Conservation (phyloP, 805 yeast genomes). For the Starmera dryadoides region DNA sequence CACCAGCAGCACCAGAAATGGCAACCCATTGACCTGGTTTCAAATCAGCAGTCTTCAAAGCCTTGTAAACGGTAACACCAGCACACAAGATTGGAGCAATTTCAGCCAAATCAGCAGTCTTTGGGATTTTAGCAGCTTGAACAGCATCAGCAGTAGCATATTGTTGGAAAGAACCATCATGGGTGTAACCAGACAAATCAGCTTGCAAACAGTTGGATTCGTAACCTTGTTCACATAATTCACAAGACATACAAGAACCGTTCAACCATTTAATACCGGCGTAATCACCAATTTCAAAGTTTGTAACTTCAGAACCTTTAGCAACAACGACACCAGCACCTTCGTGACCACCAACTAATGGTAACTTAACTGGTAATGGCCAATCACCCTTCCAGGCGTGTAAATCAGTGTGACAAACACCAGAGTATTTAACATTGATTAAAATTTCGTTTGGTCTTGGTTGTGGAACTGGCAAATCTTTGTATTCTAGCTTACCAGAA, state of each 20-base stretch:
- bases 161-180: constrained; percentile 88
- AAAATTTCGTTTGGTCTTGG: constrained; percentile 76
- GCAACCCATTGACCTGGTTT: constrained; percentile 71
- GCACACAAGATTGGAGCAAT: constrained; percentile 85
- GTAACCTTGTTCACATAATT: constrained; percentile 56
- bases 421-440: constrained; percentile 78
- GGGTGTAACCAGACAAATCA: constrained; percentile 79
- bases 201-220: constrained; percentile 71
- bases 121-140: constrained; percentile 77
- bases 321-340: constrained; percentile 86
- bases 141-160: constrained; percentile 84
- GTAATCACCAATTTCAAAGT: constrained; percentile 70
- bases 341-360: constrained; percentile 84
- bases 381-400: constrained; percentile 95
- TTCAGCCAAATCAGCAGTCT: constrained; percentile 65
- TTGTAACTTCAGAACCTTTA: constrained; percentile 58
- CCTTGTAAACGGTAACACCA: constrained; percentile 88
- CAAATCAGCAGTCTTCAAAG: constrained; percentile 70
- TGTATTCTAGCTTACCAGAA: constrained; percentile 58
- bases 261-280: constrained; percentile 86
- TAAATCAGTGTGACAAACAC: constrained; percentile 91
- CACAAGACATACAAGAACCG: constrained; percentile 71
- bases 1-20: constrained; percentile 76
- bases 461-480: constrained; percentile 72
- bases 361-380: constrained; percentile 71